Percentiles rank a stretch among this genome's conserved stretches.
phyloP scores from a whole-genome alignment of 805 yeast species.

The Wickerhamiella sergipiensis region DNA sequence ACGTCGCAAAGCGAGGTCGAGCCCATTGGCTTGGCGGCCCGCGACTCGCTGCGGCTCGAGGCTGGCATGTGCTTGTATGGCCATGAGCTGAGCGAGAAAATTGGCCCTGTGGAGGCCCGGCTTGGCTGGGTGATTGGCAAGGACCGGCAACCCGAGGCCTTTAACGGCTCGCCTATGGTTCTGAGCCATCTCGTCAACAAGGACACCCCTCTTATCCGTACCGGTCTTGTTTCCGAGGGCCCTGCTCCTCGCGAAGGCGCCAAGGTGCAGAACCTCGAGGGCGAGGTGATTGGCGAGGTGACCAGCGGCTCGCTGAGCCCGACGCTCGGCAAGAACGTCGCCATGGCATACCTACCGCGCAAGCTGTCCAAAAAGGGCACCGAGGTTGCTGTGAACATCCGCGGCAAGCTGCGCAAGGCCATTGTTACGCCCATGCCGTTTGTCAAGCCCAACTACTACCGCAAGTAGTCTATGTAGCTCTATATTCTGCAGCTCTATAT shows the following conservation, averaged over 20 bases:
- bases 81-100: conserved; percentile 65
- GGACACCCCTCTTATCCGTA: conserved; percentile 40
- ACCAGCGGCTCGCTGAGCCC: conserved; percentile 57
- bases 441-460: conserved; percentile 59
- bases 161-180: conserved; percentile 68
- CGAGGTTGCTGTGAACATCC: conserved; percentile 54
- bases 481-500: no score
- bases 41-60: conserved; percentile 88
- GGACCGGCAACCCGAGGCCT: conserved; percentile 47
- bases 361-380: conserved; percentile 63
- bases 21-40: conserved; percentile 95
- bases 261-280: conserved; percentile 45
- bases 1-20: conserved; percentile 36
- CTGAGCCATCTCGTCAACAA: conserved; percentile 60
- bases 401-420: conserved; percentile 74
- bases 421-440: conserved; percentile 74
- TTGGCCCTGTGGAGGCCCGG: conserved; percentile 80
- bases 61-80: conserved; percentile 99
- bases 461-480: conserved; percentile 1
- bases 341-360: conserved; percentile 77
- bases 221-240: conserved; percentile 60
- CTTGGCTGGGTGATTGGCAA: conserved; percentile 85
- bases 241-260: conserved; percentile 86
- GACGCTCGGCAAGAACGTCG: conserved; percentile 66
- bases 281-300: conserved; percentile 41